A percentile compares a stretch with the other conserved stretches of the same genome.
phyloP scores from a whole-genome alignment of 2,329 filamentous ascomycete species.

The Colletotrichum spinosum region DNA sequence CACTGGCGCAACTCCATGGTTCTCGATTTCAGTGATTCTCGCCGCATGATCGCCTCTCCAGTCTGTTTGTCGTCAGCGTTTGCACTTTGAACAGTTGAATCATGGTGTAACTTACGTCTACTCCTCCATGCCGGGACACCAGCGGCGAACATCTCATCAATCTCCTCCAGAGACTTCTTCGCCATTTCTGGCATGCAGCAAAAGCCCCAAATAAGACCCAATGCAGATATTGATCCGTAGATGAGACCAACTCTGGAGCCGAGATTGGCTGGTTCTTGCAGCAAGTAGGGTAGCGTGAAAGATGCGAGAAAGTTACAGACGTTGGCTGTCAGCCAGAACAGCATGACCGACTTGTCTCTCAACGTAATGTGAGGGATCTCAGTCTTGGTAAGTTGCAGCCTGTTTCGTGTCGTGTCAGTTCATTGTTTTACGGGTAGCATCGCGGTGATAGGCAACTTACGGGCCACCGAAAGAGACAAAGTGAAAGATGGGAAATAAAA shows the following conservation, averaged over 20 bases:
- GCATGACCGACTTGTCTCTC: conserved; percentile 36
- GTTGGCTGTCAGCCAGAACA: conserved; percentile 32
- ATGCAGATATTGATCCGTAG: conserved; percentile 27
- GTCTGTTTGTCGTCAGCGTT: conserved; percentile 13
- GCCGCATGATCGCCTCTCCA: conserved; percentile 29
- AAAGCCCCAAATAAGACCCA: conserved; percentile 29
- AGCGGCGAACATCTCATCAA: conserved; percentile 33
- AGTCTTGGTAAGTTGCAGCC: conserved; percentile 33
- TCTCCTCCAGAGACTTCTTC: conserved; percentile 30
- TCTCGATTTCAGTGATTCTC: conserved; percentile 27
- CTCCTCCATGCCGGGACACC: conserved; percentile 33
- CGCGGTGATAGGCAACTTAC: not conserved
- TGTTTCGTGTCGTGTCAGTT: not conserved
- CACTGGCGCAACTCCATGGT: conserved; percentile 7
- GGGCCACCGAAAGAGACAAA: conserved; percentile 34
- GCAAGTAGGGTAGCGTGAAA: conserved; percentile 28
- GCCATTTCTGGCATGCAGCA: conserved; percentile 35
- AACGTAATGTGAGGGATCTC: conserved; percentile 34
- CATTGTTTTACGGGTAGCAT: not conserved
- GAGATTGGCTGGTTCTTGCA: conserved; percentile 33
- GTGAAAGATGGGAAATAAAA: conserved; percentile 39
- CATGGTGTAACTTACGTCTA: conserved; percentile 19
- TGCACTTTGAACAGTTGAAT: too few relatives aligned
- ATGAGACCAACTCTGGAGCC: conserved; percentile 31
- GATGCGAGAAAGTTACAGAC: conserved; percentile 30